Evolutionary conservation across 345 rosid species (phyloP), one percentile per base, ranked within the genome.

Genomic region (Aegle marmelos): DNA sequence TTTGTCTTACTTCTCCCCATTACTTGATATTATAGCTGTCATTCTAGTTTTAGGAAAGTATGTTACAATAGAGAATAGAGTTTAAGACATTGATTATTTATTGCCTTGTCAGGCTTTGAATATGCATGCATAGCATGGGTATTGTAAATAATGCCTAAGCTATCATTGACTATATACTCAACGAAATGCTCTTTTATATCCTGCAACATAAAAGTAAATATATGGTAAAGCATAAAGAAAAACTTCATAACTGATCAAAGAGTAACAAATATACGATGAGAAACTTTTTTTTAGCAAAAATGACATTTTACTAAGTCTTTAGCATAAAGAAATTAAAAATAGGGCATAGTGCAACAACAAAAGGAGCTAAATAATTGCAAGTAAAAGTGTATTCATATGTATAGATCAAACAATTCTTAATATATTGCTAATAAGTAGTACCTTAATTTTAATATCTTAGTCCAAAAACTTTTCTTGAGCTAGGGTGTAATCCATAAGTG

Each of bases 41-140:
- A 87, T 78, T 11, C 92, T 92, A 0, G 93, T 90, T 88, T 90
- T 91, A 0, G 91, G 88, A 81, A 87, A 90, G 68, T 91, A 93
- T 2, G 90, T 91, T 0, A 92, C 93, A 4, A 78, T 79, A 16
- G 93, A 88, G 60, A 76, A 79, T 62, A 83, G 76, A 91, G 91
- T 54, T 83, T 53, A 21, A 78, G 67, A 69, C 92, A 90, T 13
- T 60, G 73, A 2, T 50, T 11, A 54, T 91, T 86, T 78, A 39
- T 79, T 0, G 92, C 95, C 71, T 75, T 87, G 53, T 1, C 6
- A 22, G 79, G 80, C 57, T 86, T 84, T 30, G 6, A 79, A 63
- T 90, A 91, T 0, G 91, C 92, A 24, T 79, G 78, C 6, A 81
- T 87, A 0, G 71, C 79, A 76, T 90, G 92, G 31, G 92, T 85